Base-by-base conservation (phyloP, 441 rosid species). In the Populus hybrid region DNA sequence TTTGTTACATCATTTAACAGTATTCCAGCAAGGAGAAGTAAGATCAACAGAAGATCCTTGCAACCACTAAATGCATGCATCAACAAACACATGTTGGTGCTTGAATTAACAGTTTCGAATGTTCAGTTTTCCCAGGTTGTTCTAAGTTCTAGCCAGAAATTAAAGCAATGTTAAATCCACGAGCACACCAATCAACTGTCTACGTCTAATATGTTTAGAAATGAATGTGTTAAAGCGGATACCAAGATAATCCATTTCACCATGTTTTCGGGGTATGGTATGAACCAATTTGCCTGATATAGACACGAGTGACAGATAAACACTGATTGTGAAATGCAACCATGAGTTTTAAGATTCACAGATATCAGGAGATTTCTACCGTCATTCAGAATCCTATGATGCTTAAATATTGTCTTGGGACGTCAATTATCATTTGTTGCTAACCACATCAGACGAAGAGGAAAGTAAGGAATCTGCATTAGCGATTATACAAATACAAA, bases 401-500 rank as follows among this genome's bases (percentile, higher is more conserved):
- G 45, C 71, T 38, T 69, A 68, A 21, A 59, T 68, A 63, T 77
- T 7, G 63, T 7, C 18, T 42, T 72, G 23, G 16, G 71, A 78
- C n/a, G 61, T 75, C 80, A 74, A 24, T 42, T 74, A 18, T 40
- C 72, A 76, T 69, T 45, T 75, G 59, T 28, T 24, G 12, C 31
- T 28, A 56, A 77, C 70, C 40, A 73, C 79, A 71, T 38, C 12
- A 75, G 33, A n/a, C n/a, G 26, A 71, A 42, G 50, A 74, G 68
- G 77, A 74, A 77, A 65, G 73, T 26, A 24, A 53, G 74, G 77
- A n/a, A 38, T 26, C 40, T 33, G 71, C 63, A 81, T 67, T 23
- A 40, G 50, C 69, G 72, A n/a, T 40, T 66, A 64, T 69, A 72
- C 29, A 82, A 77, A 73, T 33, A 73, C 64, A 63, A 74, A 40